Evolutionary conservation across 2,329 filamentous ascomycete species (phyloP), one percentile per base, ranked within the genome.

Genomic region (Fusarium sublunatum): DNA sequence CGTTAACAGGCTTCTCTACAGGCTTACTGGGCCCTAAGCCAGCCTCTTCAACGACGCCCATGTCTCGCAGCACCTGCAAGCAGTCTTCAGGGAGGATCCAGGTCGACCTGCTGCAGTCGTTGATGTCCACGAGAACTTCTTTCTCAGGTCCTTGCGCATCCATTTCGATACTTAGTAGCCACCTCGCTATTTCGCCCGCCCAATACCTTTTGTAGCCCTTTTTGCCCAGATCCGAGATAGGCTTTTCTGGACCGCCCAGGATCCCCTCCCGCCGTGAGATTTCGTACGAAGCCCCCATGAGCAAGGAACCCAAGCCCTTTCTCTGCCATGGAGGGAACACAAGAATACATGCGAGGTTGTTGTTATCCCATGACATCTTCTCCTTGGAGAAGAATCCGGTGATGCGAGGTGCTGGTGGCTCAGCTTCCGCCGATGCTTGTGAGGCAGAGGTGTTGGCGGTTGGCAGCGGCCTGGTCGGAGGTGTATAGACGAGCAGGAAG

Each of bases 331-430:
- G 95, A 2, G 95, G 95, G 72, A 98, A 98, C 13, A 98, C 86
- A 7, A 98, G 83, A 68, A 99, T 99, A 74, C 95, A 99, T 1
- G 95, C 95, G 6, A 99, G 84, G 67, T 98, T 99, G 77, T 99
- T 98, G 72, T 94, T 93, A 72, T 99, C 95, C 94, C 95, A 99
- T 4, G 92, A 97, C 82, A 97, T 91, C 76, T 98, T 98, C 77
- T 99, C 95, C 75, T 99, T 98, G 64, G 91, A 96, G 80, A 98
- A 99, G 83, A 98, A 98, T n/a, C 95, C 95, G 1, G 94, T 86
- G 28, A 97, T 88, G 49, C 77, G 76, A 10, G 74, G 75, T 2
- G 65, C 57, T 13, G 65, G 72, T 89, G 53, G 39, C n/a, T 51
- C 48, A 13, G 48, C 42, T 19, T 58, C 46, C 15, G 43, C 40